Evolutionary conservation across 2,329 filamentous ascomycete genomes (phyloP), one percentile per base, ranked within the genome.

Genomic region (Fusarium sp.): DNA sequence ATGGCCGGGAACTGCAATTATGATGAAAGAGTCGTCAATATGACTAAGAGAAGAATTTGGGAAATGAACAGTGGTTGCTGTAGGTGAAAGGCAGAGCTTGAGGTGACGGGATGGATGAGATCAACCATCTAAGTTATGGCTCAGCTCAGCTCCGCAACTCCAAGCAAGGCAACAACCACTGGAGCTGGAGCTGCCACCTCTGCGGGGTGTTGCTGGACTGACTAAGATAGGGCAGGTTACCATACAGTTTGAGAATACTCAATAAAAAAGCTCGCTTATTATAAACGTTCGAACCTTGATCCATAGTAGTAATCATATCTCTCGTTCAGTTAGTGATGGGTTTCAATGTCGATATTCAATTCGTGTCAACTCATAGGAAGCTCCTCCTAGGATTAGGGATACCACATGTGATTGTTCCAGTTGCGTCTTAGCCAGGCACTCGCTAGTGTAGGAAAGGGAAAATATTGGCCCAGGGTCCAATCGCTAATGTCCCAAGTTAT

Each of bases 61-160:
- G 51, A 51, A 46, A 45, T 7, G 36, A 44, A 4, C 43, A 56
- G 54, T 33, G 46, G 46, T 46, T 24, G 39, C 34, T 33, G 39
- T 18, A 45, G 26, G 42, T 17, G 10, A 43, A 48, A 48, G 34
- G 51, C 46, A 56, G 40, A 50, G 44, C 22, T 46, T 33, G 58
- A 55, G 59, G 46, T 53, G 59, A 65, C 46, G 43, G 31, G 59
- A 65, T 50, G 43, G 31, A 66, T 44, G 55, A 55, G 49, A 71
- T 70, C 48, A 55, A 56, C 45, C 38, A 60, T 31, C 28, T 10
- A 24, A 24, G 22, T 24, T 24, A 31, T 45, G 40, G 60, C 45
- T 42, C 56, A 53, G 43, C 31, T 54, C 56, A 61, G 56, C 59
- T 62, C 56, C 34, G 58, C 42, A 43, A 31, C 14, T 54, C 22